Evolutionary conservation across 2,329 filamentous ascomycete species (phyloP), one percentile per base, ranked within the genome.

Genomic region (Pseudopithomyces chartarum): DNA sequence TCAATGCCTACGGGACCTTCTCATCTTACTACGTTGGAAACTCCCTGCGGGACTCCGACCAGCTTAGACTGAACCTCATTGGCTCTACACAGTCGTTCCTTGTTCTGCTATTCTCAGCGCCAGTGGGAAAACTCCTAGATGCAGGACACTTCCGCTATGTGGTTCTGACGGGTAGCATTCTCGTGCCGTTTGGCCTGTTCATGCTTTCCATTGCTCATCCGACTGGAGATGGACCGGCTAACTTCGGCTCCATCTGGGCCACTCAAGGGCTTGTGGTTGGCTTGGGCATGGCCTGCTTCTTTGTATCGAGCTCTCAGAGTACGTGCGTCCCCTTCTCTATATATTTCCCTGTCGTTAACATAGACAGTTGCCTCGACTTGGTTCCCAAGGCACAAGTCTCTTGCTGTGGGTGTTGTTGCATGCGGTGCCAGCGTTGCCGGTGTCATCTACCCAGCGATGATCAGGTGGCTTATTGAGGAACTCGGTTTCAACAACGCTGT

Each of bases 231-330:
- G 68, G 68, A 4, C 49, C 75, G 20, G 79, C 73, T 42, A 78
- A 72, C 52, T 81, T 79, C 61, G 70, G 61, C 29, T 62, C 76
- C 6, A 80, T 81, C 22, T 80, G 79, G 79, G 65, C 78, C 11
- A 79, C 78, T 4, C 80, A 82, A 63, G 81, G 80, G 3, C 63
- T 83, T 38, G 65, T 82, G 36, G 74, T 75, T 23, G 79, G 80
- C 5, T 56, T 82, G 10, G 81, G 81, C 10, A 82, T 82, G 80
- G 75, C 79, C n/a, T 82, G 80, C 60, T 82, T 81, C 67, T 83
- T 83, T 60, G 81, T 82, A 4, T 77, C 77, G 22, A 81, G 80
- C 58, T 82, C 80, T 22, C 80, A 82, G 70, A 74, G 79, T 81
- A 74, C 55, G 76, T 67, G 6, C 2, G 10, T 13, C 5, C 5